A percentile compares a stretch with the other conserved stretches of the same genome.
Conservation (phyloP, 2,329 filamentous ascomycete genomes). For the Phyllosticta paracitricarpa region DNA sequence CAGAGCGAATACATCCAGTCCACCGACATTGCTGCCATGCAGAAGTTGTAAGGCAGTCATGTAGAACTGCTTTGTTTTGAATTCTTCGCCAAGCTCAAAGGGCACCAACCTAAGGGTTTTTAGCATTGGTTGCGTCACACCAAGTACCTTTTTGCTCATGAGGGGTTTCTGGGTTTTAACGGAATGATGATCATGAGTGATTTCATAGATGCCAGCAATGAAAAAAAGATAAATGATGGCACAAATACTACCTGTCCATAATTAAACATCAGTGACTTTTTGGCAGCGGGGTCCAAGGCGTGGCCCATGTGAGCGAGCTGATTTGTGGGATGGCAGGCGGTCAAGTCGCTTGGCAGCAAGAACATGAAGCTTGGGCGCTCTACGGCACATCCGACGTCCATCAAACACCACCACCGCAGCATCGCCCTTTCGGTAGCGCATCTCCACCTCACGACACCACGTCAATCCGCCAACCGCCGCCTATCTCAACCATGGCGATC, state of each 20-base stretch:
- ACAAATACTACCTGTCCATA: neutral
- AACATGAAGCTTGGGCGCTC: neutral
- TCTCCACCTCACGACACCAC: neutral
- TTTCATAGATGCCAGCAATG: conserved; percentile 8
- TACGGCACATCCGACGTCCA: neutral
- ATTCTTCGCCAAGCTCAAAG: neutral
- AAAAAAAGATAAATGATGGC: conserved; percentile 7
- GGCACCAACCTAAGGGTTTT: conserved; percentile 3
- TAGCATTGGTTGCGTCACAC: conserved; percentile 8
- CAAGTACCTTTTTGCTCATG: conserved; percentile 2
- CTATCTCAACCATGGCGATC: conserved; percentile 50
- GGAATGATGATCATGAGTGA: conserved; percentile 10
- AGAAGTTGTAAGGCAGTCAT: conserved; percentile 27
- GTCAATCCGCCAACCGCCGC: neutral
- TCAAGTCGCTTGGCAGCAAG: conserved; percentile 2
- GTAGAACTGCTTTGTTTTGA: conserved; percentile 3
- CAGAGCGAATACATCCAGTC: conserved; percentile 97
- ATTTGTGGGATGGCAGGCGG: neutral
- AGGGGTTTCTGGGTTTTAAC: conserved; percentile 3
- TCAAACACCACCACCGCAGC: neutral
- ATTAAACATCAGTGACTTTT: neutral
- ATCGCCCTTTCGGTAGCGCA: neutral
- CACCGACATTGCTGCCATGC: conserved; percentile 59
- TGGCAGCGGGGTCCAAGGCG: neutral
- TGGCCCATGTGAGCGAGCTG: neutral